Evolutionary conservation across 345 rosid genomes (phyloP).

Genomic region (Garcia nutans): DNA sequence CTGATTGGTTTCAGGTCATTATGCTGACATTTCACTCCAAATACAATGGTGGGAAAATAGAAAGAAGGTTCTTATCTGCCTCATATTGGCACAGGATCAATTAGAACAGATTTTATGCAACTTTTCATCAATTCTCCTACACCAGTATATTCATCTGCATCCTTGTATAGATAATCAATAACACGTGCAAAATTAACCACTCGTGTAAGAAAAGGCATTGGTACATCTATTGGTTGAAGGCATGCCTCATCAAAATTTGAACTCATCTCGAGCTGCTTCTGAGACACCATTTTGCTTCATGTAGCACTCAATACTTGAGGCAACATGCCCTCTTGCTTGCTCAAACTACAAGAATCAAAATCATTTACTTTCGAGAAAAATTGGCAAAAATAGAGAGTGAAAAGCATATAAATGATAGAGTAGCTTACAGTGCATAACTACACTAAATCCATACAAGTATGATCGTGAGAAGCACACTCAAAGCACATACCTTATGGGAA

Average conservation of each 20-base stretch:
- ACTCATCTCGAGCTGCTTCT: slow-evolving; percentile 12
- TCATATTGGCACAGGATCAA: too few species aligned
- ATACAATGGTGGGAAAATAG: too few species aligned
- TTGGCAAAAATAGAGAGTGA: too few species aligned
- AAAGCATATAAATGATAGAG: too few species aligned
- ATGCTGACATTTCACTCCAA: too few species aligned
- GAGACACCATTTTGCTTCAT: slow-evolving; percentile 26
- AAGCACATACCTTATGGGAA: not conserved
- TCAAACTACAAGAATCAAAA: slow-evolving; percentile 7
- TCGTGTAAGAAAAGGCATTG: slow-evolving; percentile 14
- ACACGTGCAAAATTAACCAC: not conserved
- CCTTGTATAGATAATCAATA: not conserved
- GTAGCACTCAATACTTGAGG: slow-evolving; percentile 25
- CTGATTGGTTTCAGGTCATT: too few species aligned
- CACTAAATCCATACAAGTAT: too few species aligned
- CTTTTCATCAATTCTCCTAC: too few species aligned
- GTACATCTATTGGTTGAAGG: slow-evolving; percentile 11
- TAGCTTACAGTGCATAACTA: too few species aligned
- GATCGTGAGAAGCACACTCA: too few species aligned
- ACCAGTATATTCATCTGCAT: not conserved
- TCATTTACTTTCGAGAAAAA: not conserved
- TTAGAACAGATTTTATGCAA: too few species aligned
- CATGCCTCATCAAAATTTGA: slow-evolving; percentile 37
- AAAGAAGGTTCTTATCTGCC: too few species aligned
- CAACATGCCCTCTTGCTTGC: slow-evolving; percentile 25